A percentile compares a stretch with the other conserved stretches of the same genome.
These are phyloP conservation scores for Ilyonectria robusta DNA, from an alignment of 2,329 filamentous ascomycete species.

Conservation along the genomic window DNA sequence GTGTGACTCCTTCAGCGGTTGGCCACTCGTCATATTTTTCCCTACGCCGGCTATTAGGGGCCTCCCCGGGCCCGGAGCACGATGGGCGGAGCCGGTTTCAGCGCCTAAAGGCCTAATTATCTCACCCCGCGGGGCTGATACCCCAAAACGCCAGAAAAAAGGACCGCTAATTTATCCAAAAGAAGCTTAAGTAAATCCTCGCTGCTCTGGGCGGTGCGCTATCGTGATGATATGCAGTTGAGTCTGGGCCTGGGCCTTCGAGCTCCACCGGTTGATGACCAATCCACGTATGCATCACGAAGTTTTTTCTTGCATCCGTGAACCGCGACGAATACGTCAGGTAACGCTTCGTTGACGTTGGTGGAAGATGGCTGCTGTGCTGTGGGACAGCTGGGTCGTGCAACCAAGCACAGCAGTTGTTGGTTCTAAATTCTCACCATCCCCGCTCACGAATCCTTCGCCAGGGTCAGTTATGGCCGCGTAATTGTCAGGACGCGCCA, in stretches of 20 bases:
- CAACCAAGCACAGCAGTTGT: not conserved
- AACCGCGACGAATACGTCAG: not conserved
- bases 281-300: not conserved
- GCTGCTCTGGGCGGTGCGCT: not conserved
- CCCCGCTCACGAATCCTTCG: not conserved
- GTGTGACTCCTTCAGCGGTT: slow-evolving; percentile 3
- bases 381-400: not conserved
- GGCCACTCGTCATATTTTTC: not conserved
- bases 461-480: not conserved
- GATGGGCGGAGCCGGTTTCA: slow-evolving; percentile 5
- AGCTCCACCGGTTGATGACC: slow-evolving; percentile 5
- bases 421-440: not conserved
- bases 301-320: not conserved
- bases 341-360: not conserved
- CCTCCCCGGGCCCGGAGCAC: not conserved
- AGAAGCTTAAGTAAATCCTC: not conserved
- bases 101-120: slow-evolving; percentile 2
- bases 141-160: not conserved
- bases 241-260: not conserved
- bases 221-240: not conserved
- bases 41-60: not conserved
- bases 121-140: slow-evolving; percentile 1
- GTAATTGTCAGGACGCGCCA: not conserved
- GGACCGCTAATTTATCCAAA: not conserved
- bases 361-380: not conserved